Base-by-base conservation (phyloP, 202 grass and related monocot species). In the Setaria italica region DNA sequence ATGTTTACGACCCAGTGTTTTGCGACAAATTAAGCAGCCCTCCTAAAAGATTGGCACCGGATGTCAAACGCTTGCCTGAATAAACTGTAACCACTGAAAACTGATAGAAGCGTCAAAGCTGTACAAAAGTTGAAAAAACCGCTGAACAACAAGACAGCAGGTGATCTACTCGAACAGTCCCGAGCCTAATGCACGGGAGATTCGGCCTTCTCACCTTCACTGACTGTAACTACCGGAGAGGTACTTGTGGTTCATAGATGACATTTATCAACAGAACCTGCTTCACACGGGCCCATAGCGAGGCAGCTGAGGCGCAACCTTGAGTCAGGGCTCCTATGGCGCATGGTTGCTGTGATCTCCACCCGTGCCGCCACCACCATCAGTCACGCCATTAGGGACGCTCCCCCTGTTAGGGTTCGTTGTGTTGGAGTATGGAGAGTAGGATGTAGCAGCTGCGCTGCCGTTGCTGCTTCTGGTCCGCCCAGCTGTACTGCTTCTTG, bases 401-500 rank as follows among this genome's bases (percentile, higher is more conserved):
- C 54, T 73, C 0, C 0, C 74, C 59, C 81, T 90, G 34, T 90
- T 85, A 4, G 51, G n/a, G 25, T 59, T 83, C 17, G 72, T 62
- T 7, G 48, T 32, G 50, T 48, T 92, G 34, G 88, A 82, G 69
- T 91, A 94, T 54, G 86, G 91, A 37, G 88, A 92, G 85, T 88
- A 95, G 19, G 92, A 79, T 2, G 88, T 74, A 58, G 86, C 82
- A 8, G 88, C 39, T 41, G 39, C 32, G 48, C 72, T 92, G 41
- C 90, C 87, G 8, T 88, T 92, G 32, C 80, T 87, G 82, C 78
- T 89, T 84, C 93, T 89, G 42, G 76, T 91, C 35, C 93, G 90
- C 51, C 84, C 86, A 59, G 94, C 80, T 53, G 88, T 91, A 88
- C 76, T 92, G 66, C 95, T 98, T 63, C 93, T 77, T 41, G 95